Evolutionary conservation across 2,329 filamentous ascomycete species (phyloP).

Genomic region (Fusarium nurragi): DNA sequence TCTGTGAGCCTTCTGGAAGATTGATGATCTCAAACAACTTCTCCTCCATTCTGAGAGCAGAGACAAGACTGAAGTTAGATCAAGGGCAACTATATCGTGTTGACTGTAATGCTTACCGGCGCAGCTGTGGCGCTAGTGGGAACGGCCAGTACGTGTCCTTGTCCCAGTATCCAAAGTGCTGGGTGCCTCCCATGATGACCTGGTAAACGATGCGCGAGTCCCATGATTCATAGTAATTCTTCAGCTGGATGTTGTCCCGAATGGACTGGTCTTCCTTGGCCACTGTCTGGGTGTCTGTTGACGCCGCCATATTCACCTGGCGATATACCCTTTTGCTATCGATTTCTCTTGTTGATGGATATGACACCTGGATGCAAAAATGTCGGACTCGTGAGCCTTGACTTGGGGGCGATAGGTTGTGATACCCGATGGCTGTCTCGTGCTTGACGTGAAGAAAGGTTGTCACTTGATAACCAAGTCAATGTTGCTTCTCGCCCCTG

Average conservation of each 20-base stretch:
- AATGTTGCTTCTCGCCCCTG: too few relatives aligned
- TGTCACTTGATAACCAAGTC: too few relatives aligned
- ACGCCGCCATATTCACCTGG: not conserved
- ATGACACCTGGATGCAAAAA: too few relatives aligned
- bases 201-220: slow-evolving; percentile 1
- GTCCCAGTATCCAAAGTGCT: slow-evolving; percentile 7
- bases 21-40: not conserved
- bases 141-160: slow-evolving; percentile 2
- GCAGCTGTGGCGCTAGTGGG: not conserved
- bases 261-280: not conserved
- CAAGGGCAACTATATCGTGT: too few relatives aligned
- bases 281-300: not conserved
- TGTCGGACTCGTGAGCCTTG: too few relatives aligned
- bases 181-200: not conserved
- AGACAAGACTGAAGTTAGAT: not conserved
- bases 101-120: not conserved
- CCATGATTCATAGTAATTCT: slow-evolving; percentile 1
- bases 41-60: not conserved
- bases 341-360: too few relatives aligned
- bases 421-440: too few relatives aligned
- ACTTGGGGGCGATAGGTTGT: too few relatives aligned
- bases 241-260: not conserved
- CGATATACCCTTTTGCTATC: not conserved
- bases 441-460: too few relatives aligned
- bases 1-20: not conserved